phyloP scores from a whole-genome alignment of 1,284 basidiomycete genomes.

The Violaceomyces palustris region DNA sequence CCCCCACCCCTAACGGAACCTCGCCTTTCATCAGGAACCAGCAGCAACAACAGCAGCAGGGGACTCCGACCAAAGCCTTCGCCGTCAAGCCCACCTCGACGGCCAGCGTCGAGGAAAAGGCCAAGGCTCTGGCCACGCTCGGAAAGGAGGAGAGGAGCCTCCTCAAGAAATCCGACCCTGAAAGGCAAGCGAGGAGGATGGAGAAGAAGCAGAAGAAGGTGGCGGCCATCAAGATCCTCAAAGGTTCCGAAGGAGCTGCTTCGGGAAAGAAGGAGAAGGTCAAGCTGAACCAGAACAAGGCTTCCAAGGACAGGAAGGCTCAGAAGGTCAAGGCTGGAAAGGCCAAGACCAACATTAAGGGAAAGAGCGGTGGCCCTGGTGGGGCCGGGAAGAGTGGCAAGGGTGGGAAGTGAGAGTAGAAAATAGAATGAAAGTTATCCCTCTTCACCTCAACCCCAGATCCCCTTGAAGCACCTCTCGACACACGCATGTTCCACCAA shows the following conservation, averaged over 20 bases:
- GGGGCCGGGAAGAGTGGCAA: no score
- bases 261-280: slow-evolving; percentile 2
- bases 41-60: background rate
- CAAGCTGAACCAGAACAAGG: background rate
- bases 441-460: no score
- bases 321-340: slow-evolving; percentile 30
- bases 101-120: slow-evolving; percentile 13
- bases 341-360: slow-evolving; percentile 51
- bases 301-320: slow-evolving; percentile 27
- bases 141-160: slow-evolving; percentile 38
- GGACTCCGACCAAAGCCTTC: slow-evolving; percentile 3
- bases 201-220: slow-evolving; percentile 46
- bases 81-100: slow-evolving; percentile 8
- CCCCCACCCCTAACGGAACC: slow-evolving; percentile 47
- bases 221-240: slow-evolving; percentile 1
- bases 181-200: slow-evolving; percentile 34
- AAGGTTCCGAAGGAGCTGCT: background rate
- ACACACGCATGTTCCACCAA: no score
- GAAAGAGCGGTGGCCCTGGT: no score
- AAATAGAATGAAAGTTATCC: no score
- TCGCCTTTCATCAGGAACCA: slow-evolving; percentile 18
- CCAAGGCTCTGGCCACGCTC: slow-evolving; percentile 28
- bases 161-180: slow-evolving; percentile 41
- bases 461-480: no score
- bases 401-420: no score